Evolutionary conservation across 2,329 filamentous ascomycete species (phyloP), one percentile per base, ranked within the genome.

Genomic region (Penicillium sp.): DNA sequence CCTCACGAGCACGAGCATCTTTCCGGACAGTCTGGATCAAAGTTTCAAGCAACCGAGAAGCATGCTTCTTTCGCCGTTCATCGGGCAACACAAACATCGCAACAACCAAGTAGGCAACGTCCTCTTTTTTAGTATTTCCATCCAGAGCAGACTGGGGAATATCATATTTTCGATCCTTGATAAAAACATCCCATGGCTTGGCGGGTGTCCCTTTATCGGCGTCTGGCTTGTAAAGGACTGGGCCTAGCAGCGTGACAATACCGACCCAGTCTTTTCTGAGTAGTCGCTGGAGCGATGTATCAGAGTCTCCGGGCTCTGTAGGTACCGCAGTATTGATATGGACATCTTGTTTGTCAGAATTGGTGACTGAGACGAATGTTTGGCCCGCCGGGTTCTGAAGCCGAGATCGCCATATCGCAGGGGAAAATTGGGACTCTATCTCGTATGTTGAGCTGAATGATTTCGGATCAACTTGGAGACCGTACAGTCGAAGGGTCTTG

Each of bases 401-500:
- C n/a, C 70, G 62, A 11, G 65, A 60, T 48, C 59, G 44, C 71
- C 71, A 74, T 54, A 56, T 52, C 47, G 63, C 55, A 49, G 60
- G 44, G 14, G 60, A 47, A 60, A 69, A 66, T 49, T 63, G 44
- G 45, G 61, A 60, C 49, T 74, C 69, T 13, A 56, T 56, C 29
- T 68, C 67, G 48, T 72, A 74, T 2, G 51, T 65, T 2, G 71
- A 72, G 4, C 65, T 65, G 53, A 73, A 74, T 27, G 66, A 62
- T 16, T 55, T 46, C 5, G 71, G 67, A 53, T 73, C 67, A 46
- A 60, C 59, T 54, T 66, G 54, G 19, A 74, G 64, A 24, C 63
- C 64, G 48, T 63, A 54, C 3, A 74, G 59, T 39, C 71, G 66
- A 11, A 68, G 58, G 3, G 52, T 43, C 53, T 65, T 71, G 52